phyloP scores from a whole-genome alignment of 1,284 basidiomycete species.

The Phellinidium pouzarii region DNA sequence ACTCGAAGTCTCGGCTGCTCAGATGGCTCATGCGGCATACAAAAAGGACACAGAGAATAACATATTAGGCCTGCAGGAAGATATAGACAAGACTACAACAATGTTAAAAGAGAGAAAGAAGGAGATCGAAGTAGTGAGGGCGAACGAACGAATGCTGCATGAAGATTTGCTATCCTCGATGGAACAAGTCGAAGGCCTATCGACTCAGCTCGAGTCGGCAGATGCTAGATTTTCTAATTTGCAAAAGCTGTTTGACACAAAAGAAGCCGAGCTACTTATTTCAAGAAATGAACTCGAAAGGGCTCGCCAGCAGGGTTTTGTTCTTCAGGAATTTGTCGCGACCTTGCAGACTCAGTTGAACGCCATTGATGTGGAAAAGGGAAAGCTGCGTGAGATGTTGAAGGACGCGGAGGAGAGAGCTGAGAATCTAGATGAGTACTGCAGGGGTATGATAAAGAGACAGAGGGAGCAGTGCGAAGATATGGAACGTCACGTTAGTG shows the following conservation, averaged over 20 bases:
- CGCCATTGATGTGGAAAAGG: background rate
- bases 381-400: background rate
- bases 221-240: background rate
- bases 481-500: conserved; percentile 6
- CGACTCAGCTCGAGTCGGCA: background rate
- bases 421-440: background rate
- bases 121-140: background rate
- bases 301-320: background rate
- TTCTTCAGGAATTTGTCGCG: background rate
- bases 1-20: background rate
- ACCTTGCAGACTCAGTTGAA: background rate
- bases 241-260: background rate
- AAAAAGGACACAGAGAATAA: background rate
- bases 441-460: background rate
- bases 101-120: background rate
- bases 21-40: background rate
- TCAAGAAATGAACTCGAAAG: background rate
- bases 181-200: background rate
- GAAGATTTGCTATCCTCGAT: background rate
- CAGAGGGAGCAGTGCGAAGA: conserved; percentile 7
- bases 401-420: conserved; percentile 8
- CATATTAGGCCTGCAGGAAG: background rate
- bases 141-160: background rate
- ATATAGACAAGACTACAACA: background rate
- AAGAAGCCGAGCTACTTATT: background rate